Evolutionary conservation across 257 asterid species (phyloP).

Genomic region (Eucommia ulmoides): DNA sequence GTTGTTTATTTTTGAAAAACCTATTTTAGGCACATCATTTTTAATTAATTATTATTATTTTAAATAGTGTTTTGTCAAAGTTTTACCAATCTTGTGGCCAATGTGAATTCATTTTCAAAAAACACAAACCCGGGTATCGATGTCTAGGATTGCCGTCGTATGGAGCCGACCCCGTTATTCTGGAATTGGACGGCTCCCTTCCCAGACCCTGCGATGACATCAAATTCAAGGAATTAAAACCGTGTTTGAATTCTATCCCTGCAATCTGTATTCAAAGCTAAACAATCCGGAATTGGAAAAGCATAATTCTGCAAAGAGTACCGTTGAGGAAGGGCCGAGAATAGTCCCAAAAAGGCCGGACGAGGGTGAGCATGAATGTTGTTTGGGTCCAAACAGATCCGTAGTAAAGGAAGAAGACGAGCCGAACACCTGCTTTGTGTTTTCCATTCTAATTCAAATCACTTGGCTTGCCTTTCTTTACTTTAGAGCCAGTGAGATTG

Average conservation of each 20-base stretch:
- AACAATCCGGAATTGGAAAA: neutral
- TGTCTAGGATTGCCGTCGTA: slow-evolving; percentile 13
- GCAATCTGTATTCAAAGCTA: neutral
- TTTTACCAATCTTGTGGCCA: too few species aligned
- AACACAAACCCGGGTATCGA: slow-evolving; percentile 33
- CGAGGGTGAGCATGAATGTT: slow-evolving; percentile 30
- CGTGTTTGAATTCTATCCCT: neutral
- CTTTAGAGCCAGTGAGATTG: too few species aligned
- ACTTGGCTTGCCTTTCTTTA: too few species aligned
- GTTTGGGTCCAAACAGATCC: slow-evolving; percentile 66
- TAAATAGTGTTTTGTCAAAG: too few species aligned
- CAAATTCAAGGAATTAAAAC: neutral
- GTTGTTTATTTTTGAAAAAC: too few species aligned
- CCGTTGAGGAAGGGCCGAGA: slow-evolving; percentile 57
- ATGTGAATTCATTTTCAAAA: too few species aligned
- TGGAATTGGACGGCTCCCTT: slow-evolving; percentile 25
- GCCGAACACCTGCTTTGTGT: slow-evolving; percentile 33
- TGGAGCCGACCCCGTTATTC: slow-evolving; percentile 15
- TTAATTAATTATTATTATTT: too few species aligned
- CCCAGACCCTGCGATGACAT: slow-evolving; percentile 43
- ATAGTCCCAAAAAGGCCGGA: slow-evolving; percentile 42
- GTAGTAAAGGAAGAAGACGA: slow-evolving; percentile 44
- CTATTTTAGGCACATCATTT: too few species aligned
- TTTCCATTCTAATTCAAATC: slow-evolving; percentile 48
- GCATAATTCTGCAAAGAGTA: slow-evolving; percentile 8